Percentiles rank a stretch among this genome's conserved stretches.
Conservation (phyloP, 495 filamentous ascomycete species). For the Xylaria nigripes region DNA sequence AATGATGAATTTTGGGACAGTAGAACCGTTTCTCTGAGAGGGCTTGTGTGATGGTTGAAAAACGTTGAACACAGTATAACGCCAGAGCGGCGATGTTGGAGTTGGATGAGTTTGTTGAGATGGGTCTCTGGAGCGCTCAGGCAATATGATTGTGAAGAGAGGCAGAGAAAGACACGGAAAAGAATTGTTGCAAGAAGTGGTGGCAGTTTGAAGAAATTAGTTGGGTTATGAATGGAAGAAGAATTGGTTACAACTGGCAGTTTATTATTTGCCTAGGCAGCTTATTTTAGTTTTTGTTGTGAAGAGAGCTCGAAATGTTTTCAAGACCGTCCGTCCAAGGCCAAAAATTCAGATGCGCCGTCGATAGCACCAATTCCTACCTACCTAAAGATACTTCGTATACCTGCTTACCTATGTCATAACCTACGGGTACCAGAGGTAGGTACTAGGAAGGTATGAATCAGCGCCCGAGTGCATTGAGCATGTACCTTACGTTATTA, state of each 20-base stretch:
- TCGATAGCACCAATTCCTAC: slow-evolving; percentile 2
- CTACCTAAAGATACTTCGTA: neutral
- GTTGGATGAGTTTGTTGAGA: neutral
- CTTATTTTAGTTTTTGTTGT: slow-evolving; percentile 7
- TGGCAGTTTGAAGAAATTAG: slow-evolving; percentile 1
- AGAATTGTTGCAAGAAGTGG: neutral
- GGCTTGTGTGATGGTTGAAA: neutral
- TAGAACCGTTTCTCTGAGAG: neutral
- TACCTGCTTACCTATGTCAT: no score
- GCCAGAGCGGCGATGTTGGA: neutral
- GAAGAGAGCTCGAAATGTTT: slow-evolving; percentile 14
- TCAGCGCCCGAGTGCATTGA: no score
- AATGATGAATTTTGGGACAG: neutral
- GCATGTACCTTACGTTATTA: no score
- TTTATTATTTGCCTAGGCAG: neutral
- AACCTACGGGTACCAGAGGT: no score
- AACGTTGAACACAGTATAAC: neutral
- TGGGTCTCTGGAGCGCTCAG: neutral
- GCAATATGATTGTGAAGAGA: neutral
- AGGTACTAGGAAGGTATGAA: no score
- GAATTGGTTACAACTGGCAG: slow-evolving; percentile 8
- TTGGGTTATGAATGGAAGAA: slow-evolving; percentile 5
- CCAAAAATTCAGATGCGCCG: slow-evolving; percentile 8
- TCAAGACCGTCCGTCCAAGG: slow-evolving; percentile 1
- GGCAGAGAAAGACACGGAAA: neutral